Evolutionary conservation across 169 alveolate genomes (phyloP).

Genomic region (Plasmodium falciparum): DNA sequence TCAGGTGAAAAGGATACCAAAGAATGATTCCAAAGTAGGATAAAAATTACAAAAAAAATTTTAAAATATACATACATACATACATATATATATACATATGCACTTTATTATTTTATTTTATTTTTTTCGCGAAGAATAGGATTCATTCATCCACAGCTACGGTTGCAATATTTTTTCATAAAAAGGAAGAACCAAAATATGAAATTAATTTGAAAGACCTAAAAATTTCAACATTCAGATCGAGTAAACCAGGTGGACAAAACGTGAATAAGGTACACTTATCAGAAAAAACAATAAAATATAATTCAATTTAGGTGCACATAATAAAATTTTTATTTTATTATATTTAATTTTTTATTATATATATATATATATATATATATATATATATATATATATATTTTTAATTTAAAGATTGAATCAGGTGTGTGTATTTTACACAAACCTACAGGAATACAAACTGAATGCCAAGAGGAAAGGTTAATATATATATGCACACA

Average conservation of each 20-base stretch:
- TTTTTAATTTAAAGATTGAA: slow-evolving; percentile 19
- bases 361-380: background rate
- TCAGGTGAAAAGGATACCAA: slow-evolving; percentile 86
- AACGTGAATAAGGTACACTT: slow-evolving; percentile 85
- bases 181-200: slow-evolving; percentile 17
- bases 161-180: slow-evolving; percentile 82
- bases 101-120: background rate
- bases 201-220: slow-evolving; percentile 81
- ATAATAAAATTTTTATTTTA: background rate
- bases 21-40: slow-evolving; percentile 80
- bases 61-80: background rate
- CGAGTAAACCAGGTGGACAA: slow-evolving; percentile 88
- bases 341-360: background rate
- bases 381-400: background rate
- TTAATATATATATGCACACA: slow-evolving; percentile 7
- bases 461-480: slow-evolving; percentile 72
- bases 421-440: slow-evolving; percentile 62
- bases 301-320: slow-evolving; percentile 4
- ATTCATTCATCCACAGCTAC: slow-evolving; percentile 89
- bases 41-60: background rate
- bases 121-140: slow-evolving; percentile 71
- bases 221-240: slow-evolving; percentile 84
- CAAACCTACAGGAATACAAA: slow-evolving; percentile 32
- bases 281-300: background rate
- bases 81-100: too few relatives aligned